Evolutionary conservation across 305 asterid species (phyloP), one percentile per base, ranked within the genome.

Genomic region (Fraxinus angustifolia): DNA sequence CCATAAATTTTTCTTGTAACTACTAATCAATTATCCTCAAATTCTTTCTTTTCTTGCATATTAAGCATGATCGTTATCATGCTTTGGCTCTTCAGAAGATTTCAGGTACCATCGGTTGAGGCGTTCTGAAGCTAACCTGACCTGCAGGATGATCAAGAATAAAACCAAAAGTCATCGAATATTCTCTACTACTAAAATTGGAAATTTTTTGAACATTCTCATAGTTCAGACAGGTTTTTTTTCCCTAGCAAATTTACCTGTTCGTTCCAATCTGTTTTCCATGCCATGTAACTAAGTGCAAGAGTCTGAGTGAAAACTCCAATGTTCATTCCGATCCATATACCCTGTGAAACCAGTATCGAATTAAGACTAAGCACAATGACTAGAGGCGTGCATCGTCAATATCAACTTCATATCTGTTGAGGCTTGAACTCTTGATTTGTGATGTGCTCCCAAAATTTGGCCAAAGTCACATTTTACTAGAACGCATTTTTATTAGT

Each of bases 261-360:
- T 11, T 17, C 28, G 81, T 89, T 90, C 92, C 92, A 89, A 65
- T 89, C 88, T 8, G 92, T 89, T 71, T 80, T 87, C 85, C 79
- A 86, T 14, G 88, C 88, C 92, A 89, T 87, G 88, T 86, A 87
- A 84, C 92, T 80, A 2, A 89, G 88, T n/a, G 90, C 87, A 56
- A 87, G 34, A 3, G 92, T 78, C 78, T 89, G 92, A 2, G 78
- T 21, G 4, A 86, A 42, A 50, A 89, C 67, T 36, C 92, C 92
- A 3, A 89, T 3, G 88, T 75, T 87, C 91, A 89, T 87, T 30
- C 92, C 92, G 1, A 89, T 86, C 92, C 92, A 89, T 79, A 89
- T 89, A 4, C 91, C 92, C 92, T 89, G 87, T 12, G 19, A 33
- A 77, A 48, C 19, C 7, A 67, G 33, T 3, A 67, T 28, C 2